Percentiles rank a stretch among this genome's conserved stretches.
Evolutionary conservation across 2,329 filamentous ascomycete genomes (phyloP).

Genomic region (Colletotrichum limetticola): DNA sequence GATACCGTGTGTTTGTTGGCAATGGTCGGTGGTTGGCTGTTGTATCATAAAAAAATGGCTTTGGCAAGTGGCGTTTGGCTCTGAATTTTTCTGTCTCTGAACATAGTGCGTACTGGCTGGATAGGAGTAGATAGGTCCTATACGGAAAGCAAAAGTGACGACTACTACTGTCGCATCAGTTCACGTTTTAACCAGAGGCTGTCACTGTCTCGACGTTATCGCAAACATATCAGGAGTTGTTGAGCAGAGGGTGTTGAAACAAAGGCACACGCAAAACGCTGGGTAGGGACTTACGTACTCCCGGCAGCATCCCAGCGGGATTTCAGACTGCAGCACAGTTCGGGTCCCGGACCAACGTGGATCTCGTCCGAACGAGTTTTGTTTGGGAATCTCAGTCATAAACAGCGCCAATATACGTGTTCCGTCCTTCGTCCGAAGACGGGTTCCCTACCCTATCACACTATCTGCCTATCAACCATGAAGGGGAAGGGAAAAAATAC

Average conservation of each 20-base stretch:
- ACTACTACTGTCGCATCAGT: constrained; percentile 27
- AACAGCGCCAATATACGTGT: constrained; percentile 21
- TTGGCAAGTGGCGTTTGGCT: constrained; percentile 38
- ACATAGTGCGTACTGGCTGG: constrained; percentile 35
- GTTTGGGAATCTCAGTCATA: constrained; percentile 32
- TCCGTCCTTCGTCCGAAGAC: constrained; percentile 31
- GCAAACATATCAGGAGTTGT: not conserved
- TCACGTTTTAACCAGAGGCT: constrained; percentile 1
- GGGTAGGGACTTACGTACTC: not conserved
- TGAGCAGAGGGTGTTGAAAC: constrained; percentile 11
- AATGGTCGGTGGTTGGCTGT: constrained; percentile 35
- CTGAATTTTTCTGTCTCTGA: constrained; percentile 20
- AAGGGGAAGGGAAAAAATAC: not conserved
- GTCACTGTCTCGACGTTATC: not conserved
- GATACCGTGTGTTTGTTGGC: constrained; percentile 35
- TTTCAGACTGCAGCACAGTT: constrained; percentile 32
- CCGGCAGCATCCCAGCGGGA: constrained; percentile 12
- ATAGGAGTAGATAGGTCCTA: constrained; percentile 36
- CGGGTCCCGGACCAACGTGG: constrained; percentile 28
- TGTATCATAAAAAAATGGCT: constrained; percentile 38
- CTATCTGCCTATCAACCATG: no score
- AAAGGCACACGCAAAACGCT: constrained; percentile 2
- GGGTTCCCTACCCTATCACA: constrained; percentile 8
- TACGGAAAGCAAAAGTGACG: constrained; percentile 26
- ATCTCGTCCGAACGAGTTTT: constrained; percentile 34